These are phyloP conservation scores for Articulospora tetracladia DNA, from an alignment of 495 filamentous ascomycete species.

Conservation along the genomic window DNA sequence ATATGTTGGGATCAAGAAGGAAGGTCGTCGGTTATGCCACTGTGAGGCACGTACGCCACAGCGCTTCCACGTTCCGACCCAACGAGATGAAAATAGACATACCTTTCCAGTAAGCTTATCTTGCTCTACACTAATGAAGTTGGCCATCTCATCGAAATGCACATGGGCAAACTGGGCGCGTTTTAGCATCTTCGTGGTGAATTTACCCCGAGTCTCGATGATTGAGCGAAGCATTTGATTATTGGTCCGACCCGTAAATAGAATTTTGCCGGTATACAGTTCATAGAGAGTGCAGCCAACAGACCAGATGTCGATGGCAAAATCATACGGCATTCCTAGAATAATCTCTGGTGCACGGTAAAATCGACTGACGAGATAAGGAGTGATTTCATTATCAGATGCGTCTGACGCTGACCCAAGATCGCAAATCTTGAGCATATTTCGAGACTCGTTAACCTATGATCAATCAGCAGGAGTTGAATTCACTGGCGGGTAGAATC, in stretches of 20 bases:
- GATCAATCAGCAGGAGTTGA: constrained; percentile 7
- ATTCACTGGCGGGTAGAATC: constrained; percentile 24
- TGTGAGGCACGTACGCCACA: constrained; percentile 20
- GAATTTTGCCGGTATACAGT: constrained; percentile 93
- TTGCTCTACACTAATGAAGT: constrained; percentile 81
- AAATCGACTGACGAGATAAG: constrained; percentile 93
- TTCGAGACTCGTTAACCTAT: constrained; percentile 71
- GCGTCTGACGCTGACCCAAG: constrained; percentile 88
- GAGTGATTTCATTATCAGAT: constrained; percentile 85
- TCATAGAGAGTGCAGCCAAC: constrained; percentile 97
- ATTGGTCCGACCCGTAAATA: constrained; percentile 93
- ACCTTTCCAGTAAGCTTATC: constrained; percentile 83
- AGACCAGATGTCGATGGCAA: constrained; percentile 94
- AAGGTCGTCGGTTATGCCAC: background rate
- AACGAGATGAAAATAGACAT: constrained; percentile 26
- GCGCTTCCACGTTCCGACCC: constrained; percentile 5
- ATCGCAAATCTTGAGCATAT: constrained; percentile 90
- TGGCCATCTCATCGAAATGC: constrained; percentile 85
- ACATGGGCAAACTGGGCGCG: constrained; percentile 65
- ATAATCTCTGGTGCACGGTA: constrained; percentile 98
- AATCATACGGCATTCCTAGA: constrained; percentile 90
- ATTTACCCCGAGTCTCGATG: constrained; percentile 93
- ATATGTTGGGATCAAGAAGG: background rate
- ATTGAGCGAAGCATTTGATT: constrained; percentile 96
- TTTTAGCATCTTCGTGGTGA: constrained; percentile 80